phyloP scores from a whole-genome alignment of 805 yeast species.

The Candida lessepsii region DNA sequence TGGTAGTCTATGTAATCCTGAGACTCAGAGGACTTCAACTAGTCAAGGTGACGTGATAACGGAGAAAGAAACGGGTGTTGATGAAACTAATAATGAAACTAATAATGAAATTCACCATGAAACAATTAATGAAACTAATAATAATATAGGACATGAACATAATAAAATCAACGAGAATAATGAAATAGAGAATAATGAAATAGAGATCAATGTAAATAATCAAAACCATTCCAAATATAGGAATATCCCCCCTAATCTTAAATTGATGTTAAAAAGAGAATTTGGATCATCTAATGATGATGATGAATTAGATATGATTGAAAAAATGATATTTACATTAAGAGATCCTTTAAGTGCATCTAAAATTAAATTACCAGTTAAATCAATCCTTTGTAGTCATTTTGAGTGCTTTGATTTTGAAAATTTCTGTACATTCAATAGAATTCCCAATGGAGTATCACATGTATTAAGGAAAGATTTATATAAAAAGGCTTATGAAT shows the following conservation, averaged over 20 bases:
- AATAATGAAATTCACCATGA: too few species aligned
- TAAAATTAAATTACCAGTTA: conserved; percentile 39
- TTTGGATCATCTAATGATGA: conserved; percentile 12
- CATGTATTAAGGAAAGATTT: conserved; percentile 25
- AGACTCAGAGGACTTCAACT: not conserved
- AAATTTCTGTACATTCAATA: conserved; percentile 39
- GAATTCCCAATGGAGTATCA: conserved; percentile 28
- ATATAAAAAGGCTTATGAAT: conserved; percentile 17
- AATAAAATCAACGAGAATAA: too few species aligned
- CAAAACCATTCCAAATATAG: conserved; percentile 7
- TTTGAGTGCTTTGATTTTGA: conserved; percentile 47
- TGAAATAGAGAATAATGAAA: too few species aligned
- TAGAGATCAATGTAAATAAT: too few species aligned
- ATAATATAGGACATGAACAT: too few species aligned
- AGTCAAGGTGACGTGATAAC: too few species aligned
- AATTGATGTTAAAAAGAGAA: conserved; percentile 12
- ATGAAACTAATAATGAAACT: too few species aligned
- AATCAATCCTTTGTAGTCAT: conserved; percentile 36
- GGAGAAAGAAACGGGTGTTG: too few species aligned
- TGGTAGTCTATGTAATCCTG: not conserved
- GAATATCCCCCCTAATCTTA: conserved; percentile 15
- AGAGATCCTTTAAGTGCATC: conserved; percentile 42
- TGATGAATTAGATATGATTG: conserved; percentile 28
- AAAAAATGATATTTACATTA: conserved; percentile 36
- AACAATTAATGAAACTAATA: too few species aligned